Evolutionary conservation across 306 rosid genomes (phyloP).

Genomic region (Benincasa hispida): DNA sequence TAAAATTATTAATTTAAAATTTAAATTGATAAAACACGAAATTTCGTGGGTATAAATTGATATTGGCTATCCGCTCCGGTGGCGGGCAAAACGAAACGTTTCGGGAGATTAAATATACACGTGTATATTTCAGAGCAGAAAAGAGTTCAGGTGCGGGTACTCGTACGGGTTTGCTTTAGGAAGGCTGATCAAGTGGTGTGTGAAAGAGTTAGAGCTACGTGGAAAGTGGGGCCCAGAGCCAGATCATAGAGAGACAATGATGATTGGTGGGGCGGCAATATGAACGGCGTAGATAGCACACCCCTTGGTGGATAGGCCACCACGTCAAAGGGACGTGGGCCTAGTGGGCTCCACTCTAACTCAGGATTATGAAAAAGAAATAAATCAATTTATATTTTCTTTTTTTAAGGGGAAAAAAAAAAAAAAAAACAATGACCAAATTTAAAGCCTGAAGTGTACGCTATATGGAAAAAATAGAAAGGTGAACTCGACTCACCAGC

Average conservation of each 20-base stretch:
- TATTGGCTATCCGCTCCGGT: not conserved
- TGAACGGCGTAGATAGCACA: not conserved
- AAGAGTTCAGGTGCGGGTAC: not conserved
- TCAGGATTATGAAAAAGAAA: not conserved
- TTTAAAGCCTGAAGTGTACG: slow-evolving; percentile 3
- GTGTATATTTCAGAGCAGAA: not conserved
- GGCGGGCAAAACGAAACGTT: not conserved
- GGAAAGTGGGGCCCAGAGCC: not conserved
- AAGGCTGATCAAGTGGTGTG: not conserved
- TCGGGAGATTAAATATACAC: not conserved
- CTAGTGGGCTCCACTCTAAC: not conserved
- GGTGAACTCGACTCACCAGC: not conserved
- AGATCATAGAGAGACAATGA: not conserved
- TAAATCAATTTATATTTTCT: not conserved
- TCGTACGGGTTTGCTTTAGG: not conserved
- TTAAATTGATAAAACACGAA: too few species aligned
- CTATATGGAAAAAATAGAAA: not conserved
- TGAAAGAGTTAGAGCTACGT: not conserved
- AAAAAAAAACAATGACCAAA: not conserved
- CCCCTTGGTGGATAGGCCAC: not conserved
- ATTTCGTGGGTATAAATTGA: too few species aligned
- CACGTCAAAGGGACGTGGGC: slow-evolving; percentile 11
- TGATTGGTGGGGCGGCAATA: not conserved
- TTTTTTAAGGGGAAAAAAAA: too few species aligned
- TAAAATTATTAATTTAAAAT: too few species aligned